Conservation (phyloP, 768 basidiomycete genomes). For the Collybia nuda region DNA sequence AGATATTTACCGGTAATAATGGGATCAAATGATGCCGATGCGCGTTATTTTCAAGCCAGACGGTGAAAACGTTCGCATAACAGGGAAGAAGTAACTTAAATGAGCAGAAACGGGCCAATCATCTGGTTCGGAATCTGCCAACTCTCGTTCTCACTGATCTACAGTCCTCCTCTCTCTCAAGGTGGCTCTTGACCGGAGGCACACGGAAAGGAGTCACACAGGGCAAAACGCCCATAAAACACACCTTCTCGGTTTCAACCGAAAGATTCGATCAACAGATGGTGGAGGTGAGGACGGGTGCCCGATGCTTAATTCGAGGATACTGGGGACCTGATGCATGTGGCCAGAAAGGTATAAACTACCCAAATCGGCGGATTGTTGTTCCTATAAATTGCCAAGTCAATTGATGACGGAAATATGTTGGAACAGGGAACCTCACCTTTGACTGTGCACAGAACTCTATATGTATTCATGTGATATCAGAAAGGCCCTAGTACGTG, state of each 20-base stretch:
- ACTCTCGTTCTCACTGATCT: neutral
- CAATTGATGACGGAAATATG: conserved; percentile 15
- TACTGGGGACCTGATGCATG: conserved; percentile 7
- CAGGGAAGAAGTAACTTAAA: too few relatives aligned
- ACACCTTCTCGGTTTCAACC: neutral
- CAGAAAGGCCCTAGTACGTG: neutral
- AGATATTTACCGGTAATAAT: conserved; percentile 3
- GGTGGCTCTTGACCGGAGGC: neutral
- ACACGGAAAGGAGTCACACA: neutral
- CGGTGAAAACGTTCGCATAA: too few relatives aligned
- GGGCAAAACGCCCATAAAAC: neutral
- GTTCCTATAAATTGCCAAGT: conserved; percentile 5
- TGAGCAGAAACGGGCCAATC: neutral
- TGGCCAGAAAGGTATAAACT: conserved; percentile 8
- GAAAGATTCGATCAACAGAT: neutral
- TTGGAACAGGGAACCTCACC: conserved; percentile 5
- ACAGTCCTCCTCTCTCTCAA: neutral
- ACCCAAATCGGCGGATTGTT: neutral
- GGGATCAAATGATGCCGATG: conserved; percentile 5
- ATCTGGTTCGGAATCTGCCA: neutral
- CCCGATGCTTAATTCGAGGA: conserved; percentile 11
- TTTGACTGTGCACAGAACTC: neutral
- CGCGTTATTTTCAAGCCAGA: neutral
- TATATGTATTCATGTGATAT: conserved; percentile 7
- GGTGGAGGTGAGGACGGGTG: conserved; percentile 2